phyloP scores from a whole-genome alignment of 2,329 filamentous ascomycete genomes.

The Neoarthrinium moseri region DNA sequence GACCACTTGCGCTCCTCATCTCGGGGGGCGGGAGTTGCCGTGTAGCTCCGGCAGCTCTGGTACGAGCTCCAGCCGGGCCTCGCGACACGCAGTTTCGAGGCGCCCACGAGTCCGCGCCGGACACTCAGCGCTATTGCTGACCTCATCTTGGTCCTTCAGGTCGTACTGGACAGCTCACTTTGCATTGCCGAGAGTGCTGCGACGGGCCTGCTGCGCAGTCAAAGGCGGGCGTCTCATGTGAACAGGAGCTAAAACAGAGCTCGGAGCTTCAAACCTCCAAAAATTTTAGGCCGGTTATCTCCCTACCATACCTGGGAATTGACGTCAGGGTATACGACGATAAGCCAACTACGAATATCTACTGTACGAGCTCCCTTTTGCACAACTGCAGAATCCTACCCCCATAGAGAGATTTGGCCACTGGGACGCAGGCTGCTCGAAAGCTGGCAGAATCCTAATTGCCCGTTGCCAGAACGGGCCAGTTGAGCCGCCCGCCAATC shows the following conservation, averaged over 20 bases:
- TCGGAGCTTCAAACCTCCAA: not conserved
- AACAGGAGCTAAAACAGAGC: not conserved
- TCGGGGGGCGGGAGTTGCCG: constrained; percentile 22
- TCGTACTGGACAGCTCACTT: no score
- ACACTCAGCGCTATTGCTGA: constrained; percentile 18
- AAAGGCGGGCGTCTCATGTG: not conserved
- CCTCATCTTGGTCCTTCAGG: constrained; percentile 20
- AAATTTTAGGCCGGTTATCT: constrained; percentile 1
- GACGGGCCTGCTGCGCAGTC: no score
- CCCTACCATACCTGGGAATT: not conserved
- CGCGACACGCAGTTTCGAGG: constrained; percentile 14
- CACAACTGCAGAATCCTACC: no score
- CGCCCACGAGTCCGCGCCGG: constrained; percentile 20
- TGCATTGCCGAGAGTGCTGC: no score
- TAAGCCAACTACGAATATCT: no score
- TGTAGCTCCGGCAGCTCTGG: constrained; percentile 23
- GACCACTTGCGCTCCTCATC: constrained; percentile 70
- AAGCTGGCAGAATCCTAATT: no score
- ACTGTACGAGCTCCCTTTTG: no score
- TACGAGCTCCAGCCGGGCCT: constrained; percentile 11
- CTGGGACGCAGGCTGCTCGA: no score
- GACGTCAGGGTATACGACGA: not conserved
- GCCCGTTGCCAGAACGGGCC: no score
- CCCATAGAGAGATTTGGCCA: no score
- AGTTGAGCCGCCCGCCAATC: no score